Evolutionary conservation across 805 yeast genomes (phyloP), one percentile per base, ranked within the genome.

Genomic region (Kuraishia ogatae): DNA sequence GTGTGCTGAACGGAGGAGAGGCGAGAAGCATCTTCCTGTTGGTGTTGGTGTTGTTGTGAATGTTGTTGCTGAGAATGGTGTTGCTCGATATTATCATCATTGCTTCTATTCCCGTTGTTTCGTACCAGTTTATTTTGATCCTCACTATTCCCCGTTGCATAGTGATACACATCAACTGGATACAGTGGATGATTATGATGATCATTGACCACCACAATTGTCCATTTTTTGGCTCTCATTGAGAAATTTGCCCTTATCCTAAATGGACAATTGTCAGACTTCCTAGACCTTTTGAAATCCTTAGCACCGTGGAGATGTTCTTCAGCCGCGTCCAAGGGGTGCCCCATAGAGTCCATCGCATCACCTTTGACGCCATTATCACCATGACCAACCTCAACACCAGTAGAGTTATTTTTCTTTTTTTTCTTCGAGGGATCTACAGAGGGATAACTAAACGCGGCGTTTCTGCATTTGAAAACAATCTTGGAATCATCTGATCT

Each of bases 211-310:
- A 84, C 80, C 21, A 81, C 85, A 35, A 84, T 70, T 17, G 81
- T 71, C 90, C 90, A 84, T 54, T 71, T 68, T 56, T 74, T 70
- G 39, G 78, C 72, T 57, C 82, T 69, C 11, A 79, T 59, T 1
- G 84, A 78, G 61, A 71, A 82, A 59, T 84, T 83, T 1, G 89
- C 89, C 54, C 90, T 66, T 49, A 84, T 75, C 64, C 85, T 72
- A 62, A 84, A 84, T 1, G 89, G 89, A 62, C 89, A 84, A 22
- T 74, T 72, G 15, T 70, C 70, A 50, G 58, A 59, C 50, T 53
- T 52, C 43, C 60, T 62, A 17, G 13, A n/a, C 58, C 62, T 29
- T 61, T 21, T 11, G 20, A 4, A 13, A 6, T n/a, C 28, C 29
- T 55, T 50, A 22, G 56, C 29, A 26, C 51, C 56, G 11, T 59